Base-by-base conservation (phyloP, 768 basidiomycete species). In the Dentipellis fragilis region DNA sequence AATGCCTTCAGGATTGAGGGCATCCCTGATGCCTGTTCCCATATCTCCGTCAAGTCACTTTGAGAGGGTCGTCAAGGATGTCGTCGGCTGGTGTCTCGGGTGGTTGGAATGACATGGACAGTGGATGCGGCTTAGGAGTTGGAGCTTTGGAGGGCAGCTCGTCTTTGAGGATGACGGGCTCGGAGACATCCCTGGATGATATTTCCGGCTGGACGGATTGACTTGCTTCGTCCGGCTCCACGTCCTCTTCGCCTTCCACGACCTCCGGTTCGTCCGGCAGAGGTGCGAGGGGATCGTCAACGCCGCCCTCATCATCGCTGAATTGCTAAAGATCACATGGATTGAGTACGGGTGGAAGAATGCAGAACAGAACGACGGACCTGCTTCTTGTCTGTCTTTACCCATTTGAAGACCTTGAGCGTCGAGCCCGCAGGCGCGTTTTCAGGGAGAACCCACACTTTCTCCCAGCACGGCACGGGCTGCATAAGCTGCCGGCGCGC, bases 381-480 rank as follows among this genome's bases (percentile, higher is more conserved):
- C 75, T 89, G 89, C 49, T 74, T 74, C 68, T 83, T 87, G 56
- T 90, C 86, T 12, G 87, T 87, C 66, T 84, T 86, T 10, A 85
- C 80, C 89, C 89, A 92, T 65, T 83, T 85, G 64, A 76, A 80
- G 21, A 89, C 75, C 64, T 82, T 85, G 49, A 91, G 69, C 19
- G 72, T 76, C 19, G 87, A 78, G 23, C 78, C 78, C 22, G 80
- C 67, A 16, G 79, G 63, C 21, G 79, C 71, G 54, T 73, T 74
- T 56, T 84, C 84, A 37, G 84, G 79, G 11, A 75, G 67, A 10
- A 79, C 73, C 87, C 87, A 88, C 37, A 76, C 73, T 70, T 85
- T 87, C 70, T 91, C 88, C 89, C 89, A 93, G 60, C 84, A 87
- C 23, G 77, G 80, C n/a, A 91, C 89, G 7, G 89, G 89, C 64